These are phyloP conservation scores for Sedum album DNA, from an alignment of 164 flowering plant genomes.

Conservation along the genomic window DNA sequence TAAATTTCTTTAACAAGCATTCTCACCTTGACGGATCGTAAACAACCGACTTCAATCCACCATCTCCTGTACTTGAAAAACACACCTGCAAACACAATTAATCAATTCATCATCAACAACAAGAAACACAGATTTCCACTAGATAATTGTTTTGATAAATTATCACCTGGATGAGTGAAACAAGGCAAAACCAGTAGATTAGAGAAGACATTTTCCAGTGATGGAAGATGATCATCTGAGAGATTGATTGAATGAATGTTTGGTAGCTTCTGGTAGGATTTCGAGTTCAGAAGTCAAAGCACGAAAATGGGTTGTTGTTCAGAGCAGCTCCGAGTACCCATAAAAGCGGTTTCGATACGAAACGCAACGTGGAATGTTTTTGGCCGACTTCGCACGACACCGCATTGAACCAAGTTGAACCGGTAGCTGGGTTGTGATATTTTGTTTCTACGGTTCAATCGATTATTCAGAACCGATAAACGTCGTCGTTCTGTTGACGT, in stretches of 20 bases:
- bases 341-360: neutral
- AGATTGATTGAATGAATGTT: conserved; percentile 4
- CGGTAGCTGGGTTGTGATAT: too few species aligned
- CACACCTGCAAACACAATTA: conserved; percentile 1
- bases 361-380: neutral
- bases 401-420: too few species aligned
- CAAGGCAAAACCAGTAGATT: neutral
- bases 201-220: conserved; percentile 1
- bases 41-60: neutral
- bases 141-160: neutral
- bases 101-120: neutral
- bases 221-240: neutral
- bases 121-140: neutral
- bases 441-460: too few species aligned
- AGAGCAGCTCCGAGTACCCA: neutral
- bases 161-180: neutral
- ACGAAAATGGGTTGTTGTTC: neutral
- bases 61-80: neutral
- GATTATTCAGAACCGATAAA: too few species aligned
- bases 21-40: neutral
- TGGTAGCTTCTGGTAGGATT: neutral
- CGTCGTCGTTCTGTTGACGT: too few species aligned
- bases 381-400: too few species aligned
- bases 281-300: neutral
- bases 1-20: neutral